Evolutionary conservation across 225 moss, liverwort and hornwort species (phyloP), one percentile per base, ranked within the genome.

Genomic region (Thuidium tamariscinum): DNA sequence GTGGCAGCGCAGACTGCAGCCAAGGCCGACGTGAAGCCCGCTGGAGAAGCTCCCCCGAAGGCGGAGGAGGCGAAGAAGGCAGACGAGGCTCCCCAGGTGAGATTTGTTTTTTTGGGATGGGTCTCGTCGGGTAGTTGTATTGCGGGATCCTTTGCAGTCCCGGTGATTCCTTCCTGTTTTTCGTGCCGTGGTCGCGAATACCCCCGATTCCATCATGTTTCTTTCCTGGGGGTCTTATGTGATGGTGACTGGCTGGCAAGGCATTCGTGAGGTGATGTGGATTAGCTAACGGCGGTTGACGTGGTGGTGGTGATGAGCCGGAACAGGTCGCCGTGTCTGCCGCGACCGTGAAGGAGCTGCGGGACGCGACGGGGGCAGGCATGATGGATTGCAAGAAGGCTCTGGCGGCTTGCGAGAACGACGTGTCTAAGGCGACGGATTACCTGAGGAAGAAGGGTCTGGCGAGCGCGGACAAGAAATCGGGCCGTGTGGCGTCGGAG

Each of bases 311-410:
- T 84, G 84, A 32, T 70, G 69, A 29, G 41, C 20, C 79, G 77
- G 66, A 81, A 34, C 89, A 92, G 79, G 95, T 96, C 5, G 88
- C 89, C 56, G 94, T 97, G 71, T 92, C 95, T 8, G 96, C 98
- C 39, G 90, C 91, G 3, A 85, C 83, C 4, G 98, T 98, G 80
- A 97, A 97, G 81, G 92, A 96, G 86, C 93, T 98, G 63, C 91
- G 98, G 81, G 91, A 95, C 14, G 89, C 87, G 34, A 95, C 98
- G 7, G 98, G 96, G 77, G 95, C 98, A 61, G 98, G 98, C 64
- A 97, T 98, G 98, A 98, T 98, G 98, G 97, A 98, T 30, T 98
- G 96, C 94, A 98, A 98, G 88, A 98, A 98, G 91, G 98, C 98
- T 30, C 89, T 98, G 30, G 70, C 81, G 60, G 92, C 94, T 26